Percentiles rank a stretch among this genome's conserved stretches.
Conservation (phyloP, 1,284 basidiomycete species). For the Microbotryum silenes-acaulis region DNA sequence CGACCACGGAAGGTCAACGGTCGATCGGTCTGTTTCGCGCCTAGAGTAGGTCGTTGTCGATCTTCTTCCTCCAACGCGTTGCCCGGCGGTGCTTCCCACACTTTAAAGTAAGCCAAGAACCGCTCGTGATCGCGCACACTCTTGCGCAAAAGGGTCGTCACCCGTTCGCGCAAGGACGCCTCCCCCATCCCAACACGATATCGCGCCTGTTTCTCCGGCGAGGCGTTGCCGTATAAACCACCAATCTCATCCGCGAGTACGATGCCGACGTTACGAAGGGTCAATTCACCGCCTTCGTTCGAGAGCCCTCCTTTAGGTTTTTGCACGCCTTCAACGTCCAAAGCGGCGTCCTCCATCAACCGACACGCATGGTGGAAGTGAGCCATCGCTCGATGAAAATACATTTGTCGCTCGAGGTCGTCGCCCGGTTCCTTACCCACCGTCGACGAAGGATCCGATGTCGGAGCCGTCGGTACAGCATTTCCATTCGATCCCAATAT, state of each 20-base stretch:
- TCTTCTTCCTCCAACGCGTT: constrained; percentile 22
- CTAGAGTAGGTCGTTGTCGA: constrained; percentile 5
- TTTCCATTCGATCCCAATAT: constrained; percentile 59
- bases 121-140: constrained; percentile 68
- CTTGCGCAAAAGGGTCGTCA: constrained; percentile 55
- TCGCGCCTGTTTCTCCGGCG: constrained; percentile 49
- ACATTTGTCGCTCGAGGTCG: constrained; percentile 60
- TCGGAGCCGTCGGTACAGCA: constrained; percentile 48
- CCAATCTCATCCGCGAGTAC: constrained; percentile 1
- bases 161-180: constrained; percentile 51
- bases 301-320: constrained; percentile 46
- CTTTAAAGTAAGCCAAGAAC: constrained; percentile 66
- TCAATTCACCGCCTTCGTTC: constrained; percentile 57
- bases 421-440: constrained; percentile 30
- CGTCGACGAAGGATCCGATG: constrained; percentile 42
- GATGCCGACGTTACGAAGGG: constrained; percentile 57
- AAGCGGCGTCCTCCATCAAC: constrained; percentile 59
- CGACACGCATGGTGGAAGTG: constrained; percentile 65
- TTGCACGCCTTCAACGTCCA: constrained; percentile 58
- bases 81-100: constrained; percentile 50
- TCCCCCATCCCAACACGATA: constrained; percentile 55
- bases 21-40: constrained; percentile 7
- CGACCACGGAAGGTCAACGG: constrained; percentile 32
- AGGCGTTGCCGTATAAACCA: constrained; percentile 41
- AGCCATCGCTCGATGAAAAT: constrained; percentile 68